Evolutionary conservation across 305 asterid genomes (phyloP).

Genomic region (Andrographis paniculata): DNA sequence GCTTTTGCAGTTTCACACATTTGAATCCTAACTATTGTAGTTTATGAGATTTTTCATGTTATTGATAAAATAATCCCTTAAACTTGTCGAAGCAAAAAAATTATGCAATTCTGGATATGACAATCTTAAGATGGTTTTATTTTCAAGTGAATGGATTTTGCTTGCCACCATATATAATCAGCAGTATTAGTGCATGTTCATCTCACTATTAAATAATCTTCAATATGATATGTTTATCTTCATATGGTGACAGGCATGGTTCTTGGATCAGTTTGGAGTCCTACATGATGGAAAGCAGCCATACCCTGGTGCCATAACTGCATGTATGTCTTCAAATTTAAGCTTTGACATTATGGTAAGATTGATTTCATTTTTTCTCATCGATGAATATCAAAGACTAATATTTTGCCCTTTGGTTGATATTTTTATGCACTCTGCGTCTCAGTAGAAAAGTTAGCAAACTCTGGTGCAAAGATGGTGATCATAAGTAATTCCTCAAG

Average conservation of each 20-base stretch:
- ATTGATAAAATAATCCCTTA: too few relatives aligned
- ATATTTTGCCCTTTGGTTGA: slow-evolving; percentile 11
- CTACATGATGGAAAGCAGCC: slow-evolving; percentile 94
- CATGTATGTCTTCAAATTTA: slow-evolving; percentile 59
- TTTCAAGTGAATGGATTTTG: too few relatives aligned
- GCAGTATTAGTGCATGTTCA: too few relatives aligned
- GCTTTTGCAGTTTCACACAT: too few relatives aligned
- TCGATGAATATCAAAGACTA: slow-evolving; percentile 9
- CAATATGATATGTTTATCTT: slow-evolving; percentile 8
- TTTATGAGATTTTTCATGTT: too few relatives aligned
- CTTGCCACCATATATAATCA: too few relatives aligned
- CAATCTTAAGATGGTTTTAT: too few relatives aligned
- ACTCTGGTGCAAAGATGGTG: slow-evolving; percentile 78
- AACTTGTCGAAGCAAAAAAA: too few relatives aligned
- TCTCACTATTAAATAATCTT: neutral
- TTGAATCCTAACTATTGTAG: too few relatives aligned
- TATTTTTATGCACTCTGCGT: slow-evolving; percentile 7
- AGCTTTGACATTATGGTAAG: slow-evolving; percentile 32
- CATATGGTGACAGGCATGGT: slow-evolving; percentile 64
- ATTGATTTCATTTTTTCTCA: slow-evolving; percentile 15
- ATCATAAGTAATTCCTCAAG: slow-evolving; percentile 91
- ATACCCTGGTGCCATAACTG: slow-evolving; percentile 85
- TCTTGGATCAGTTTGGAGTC: slow-evolving; percentile 94
- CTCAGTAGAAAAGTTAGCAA: slow-evolving; percentile 79
- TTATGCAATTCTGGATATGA: too few relatives aligned